These are phyloP conservation scores for Ustilaginoidea virens DNA, from an alignment of 2,329 filamentous ascomycete species.

Conservation along the genomic window DNA sequence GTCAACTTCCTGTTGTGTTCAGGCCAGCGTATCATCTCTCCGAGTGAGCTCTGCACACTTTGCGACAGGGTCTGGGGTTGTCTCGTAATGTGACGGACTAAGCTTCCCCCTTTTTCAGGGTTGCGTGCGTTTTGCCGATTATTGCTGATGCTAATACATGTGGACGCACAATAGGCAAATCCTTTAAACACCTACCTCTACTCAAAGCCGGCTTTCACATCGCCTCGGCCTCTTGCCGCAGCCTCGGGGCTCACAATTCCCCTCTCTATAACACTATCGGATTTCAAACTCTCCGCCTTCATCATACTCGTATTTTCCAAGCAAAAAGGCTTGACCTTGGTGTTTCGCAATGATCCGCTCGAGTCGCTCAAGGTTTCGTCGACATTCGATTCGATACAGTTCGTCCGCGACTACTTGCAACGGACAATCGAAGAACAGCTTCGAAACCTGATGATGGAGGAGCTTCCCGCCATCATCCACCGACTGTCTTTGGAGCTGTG, in stretches of 20 bases:
- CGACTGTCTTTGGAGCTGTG: slow-evolving; percentile 75
- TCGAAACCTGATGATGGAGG: slow-evolving; percentile 92
- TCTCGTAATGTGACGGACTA: slow-evolving; percentile 3
- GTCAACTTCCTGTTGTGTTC: too few species aligned
- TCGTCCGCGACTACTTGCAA: slow-evolving; percentile 92
- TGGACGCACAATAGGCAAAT: slow-evolving; percentile 60
- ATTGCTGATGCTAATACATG: slow-evolving; percentile 3
- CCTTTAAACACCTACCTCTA: slow-evolving; percentile 90
- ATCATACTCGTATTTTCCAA: slow-evolving; percentile 96
- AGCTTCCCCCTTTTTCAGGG: slow-evolving; percentile 1
- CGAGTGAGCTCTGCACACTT: too few species aligned
- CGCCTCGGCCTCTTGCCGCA: slow-evolving; percentile 80
- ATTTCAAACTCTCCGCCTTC: slow-evolving; percentile 91
- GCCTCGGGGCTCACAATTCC: slow-evolving; percentile 89
- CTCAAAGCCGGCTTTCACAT: slow-evolving; percentile 83
- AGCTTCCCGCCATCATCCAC: slow-evolving; percentile 92
- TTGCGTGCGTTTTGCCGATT: background rate
- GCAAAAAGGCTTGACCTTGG: slow-evolving; percentile 89
- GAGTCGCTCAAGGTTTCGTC: slow-evolving; percentile 97
- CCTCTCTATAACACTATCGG: slow-evolving; percentile 89
- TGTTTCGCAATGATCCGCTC: slow-evolving; percentile 94
- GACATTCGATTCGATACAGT: slow-evolving; percentile 97
- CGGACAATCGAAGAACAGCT: slow-evolving; percentile 90
- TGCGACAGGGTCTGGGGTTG: background rate
- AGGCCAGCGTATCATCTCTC: too few species aligned